Evolutionary conservation across 106 monocot species (phyloP).

Genomic region (Allium cepa): DNA sequence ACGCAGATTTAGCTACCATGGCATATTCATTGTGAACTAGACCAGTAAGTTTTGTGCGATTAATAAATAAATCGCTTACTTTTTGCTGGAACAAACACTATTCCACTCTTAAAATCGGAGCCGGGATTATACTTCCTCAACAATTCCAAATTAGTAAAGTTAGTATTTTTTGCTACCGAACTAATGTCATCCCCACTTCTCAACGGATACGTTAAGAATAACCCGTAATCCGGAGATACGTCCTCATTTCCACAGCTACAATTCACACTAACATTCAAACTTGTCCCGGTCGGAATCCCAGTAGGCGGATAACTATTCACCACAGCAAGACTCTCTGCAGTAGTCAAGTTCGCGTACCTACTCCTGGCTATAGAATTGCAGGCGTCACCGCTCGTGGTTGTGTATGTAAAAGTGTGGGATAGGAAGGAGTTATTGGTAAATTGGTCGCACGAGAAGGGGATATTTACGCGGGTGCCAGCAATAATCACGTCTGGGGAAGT

Average conservation of each 20-base stretch:
- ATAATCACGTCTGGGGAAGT: conserved; percentile 23
- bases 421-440: conserved; percentile 28
- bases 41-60: neutral
- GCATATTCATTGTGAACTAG: neutral
- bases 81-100: conserved; percentile 40
- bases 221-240: too few species aligned
- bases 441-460: conserved; percentile 48
- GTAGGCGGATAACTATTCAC: too few species aligned
- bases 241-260: too few species aligned
- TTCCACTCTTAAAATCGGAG: conserved; percentile 22
- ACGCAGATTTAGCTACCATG: too few species aligned
- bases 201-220: too few species aligned
- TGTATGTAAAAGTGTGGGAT: conserved; percentile 28
- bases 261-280: too few species aligned
- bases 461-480: conserved; percentile 19
- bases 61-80: conserved; percentile 20
- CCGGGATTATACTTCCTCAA: conserved; percentile 36
- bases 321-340: too few species aligned
- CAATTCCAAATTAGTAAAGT: conserved; percentile 28
- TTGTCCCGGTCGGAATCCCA: too few species aligned
- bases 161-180: neutral
- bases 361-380: too few species aligned
- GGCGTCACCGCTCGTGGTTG: too few species aligned
- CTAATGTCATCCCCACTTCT: too few species aligned
- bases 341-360: too few species aligned